phyloP scores from a whole-genome alignment of 768 basidiomycete genomes.

The Termitomyces sp. region DNA sequence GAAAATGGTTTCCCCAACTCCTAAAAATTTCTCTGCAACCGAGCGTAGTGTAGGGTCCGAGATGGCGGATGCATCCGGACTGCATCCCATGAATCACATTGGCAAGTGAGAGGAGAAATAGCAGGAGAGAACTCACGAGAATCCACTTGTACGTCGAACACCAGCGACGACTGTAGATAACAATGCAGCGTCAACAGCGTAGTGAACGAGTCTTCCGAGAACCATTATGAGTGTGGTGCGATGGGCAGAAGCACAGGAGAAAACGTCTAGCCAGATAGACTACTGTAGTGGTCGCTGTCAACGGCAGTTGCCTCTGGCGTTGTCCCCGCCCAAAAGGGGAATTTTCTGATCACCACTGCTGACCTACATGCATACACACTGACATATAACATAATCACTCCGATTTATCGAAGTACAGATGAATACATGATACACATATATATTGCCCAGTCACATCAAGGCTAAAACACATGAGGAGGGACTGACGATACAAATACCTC shows the following conservation, averaged over 20 bases:
- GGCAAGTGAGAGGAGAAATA: conserved; percentile 2
- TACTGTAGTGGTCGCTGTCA: neutral
- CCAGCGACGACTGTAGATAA: conserved; percentile 90
- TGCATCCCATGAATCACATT: conserved; percentile 21
- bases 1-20: conserved; percentile 86
- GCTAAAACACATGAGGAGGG: too few relatives aligned
- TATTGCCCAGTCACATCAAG: too few relatives aligned
- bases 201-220: conserved; percentile 77
- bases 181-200: conserved; percentile 78
- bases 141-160: conserved; percentile 85
- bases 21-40: conserved; percentile 76
- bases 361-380: too few relatives aligned
- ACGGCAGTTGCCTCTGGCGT: neutral
- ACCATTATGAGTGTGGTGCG: conserved; percentile 30
- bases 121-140: conserved; percentile 56
- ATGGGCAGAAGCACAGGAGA: neutral
- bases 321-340: neutral
- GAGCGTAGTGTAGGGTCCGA: conserved; percentile 74
- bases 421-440: neutral
- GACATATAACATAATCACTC: neutral
- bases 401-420: neutral
- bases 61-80: conserved; percentile 63
- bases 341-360: neutral
- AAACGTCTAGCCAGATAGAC: neutral
- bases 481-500: too few relatives aligned